Evolutionary conservation across 108 stramenopile genomes (phyloP).

Genomic region (Nannochloropsis oceanica): DNA sequence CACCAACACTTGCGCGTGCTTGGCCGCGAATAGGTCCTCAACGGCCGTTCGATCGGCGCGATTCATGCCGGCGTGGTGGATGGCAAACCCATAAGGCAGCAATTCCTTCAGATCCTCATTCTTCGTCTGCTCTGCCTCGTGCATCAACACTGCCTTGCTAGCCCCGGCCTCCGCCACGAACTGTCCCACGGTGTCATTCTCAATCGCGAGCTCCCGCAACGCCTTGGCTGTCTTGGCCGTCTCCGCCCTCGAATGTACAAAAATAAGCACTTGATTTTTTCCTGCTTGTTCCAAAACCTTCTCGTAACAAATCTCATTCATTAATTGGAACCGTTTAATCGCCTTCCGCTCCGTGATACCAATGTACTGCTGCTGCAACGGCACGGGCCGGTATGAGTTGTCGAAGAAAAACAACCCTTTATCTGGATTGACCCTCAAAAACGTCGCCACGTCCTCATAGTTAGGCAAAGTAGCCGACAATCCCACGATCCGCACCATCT

Average conservation of each 20-base stretch:
- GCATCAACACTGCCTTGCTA: conserved; percentile 70
- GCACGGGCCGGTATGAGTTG: conserved; percentile 93
- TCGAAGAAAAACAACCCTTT: conserved; percentile 97
- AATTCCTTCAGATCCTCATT: conserved; percentile 81
- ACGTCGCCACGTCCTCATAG: conserved; percentile 94
- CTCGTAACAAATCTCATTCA: conserved; percentile 99
- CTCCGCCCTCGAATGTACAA: conserved; percentile 95
- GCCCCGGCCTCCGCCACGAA: conserved; percentile 80
- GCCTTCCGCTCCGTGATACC: conserved; percentile 97
- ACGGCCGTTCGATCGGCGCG: conserved; percentile 88
- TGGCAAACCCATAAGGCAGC: conserved; percentile 84
- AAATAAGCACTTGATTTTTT: conserved; percentile 81
- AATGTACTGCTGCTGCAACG: conserved; percentile 98
- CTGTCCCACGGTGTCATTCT: conserved; percentile 60
- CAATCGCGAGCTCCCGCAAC: conserved; percentile 77
- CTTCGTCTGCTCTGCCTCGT: conserved; percentile 43
- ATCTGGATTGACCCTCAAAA: conserved; percentile 87
- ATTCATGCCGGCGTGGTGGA: conserved; percentile 96
- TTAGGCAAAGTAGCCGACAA: conserved; percentile 98
- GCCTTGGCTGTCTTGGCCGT: conserved; percentile 93
- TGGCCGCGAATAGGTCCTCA: conserved; percentile 91
- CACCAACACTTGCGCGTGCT: conserved; percentile 84
- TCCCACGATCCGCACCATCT: conserved; percentile 86
- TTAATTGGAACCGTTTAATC: conserved; percentile 84
- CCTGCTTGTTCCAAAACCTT: conserved; percentile 70